phyloP scores from a whole-genome alignment of 306 rosid species.

The Psophocarpus tetragonolobus region DNA sequence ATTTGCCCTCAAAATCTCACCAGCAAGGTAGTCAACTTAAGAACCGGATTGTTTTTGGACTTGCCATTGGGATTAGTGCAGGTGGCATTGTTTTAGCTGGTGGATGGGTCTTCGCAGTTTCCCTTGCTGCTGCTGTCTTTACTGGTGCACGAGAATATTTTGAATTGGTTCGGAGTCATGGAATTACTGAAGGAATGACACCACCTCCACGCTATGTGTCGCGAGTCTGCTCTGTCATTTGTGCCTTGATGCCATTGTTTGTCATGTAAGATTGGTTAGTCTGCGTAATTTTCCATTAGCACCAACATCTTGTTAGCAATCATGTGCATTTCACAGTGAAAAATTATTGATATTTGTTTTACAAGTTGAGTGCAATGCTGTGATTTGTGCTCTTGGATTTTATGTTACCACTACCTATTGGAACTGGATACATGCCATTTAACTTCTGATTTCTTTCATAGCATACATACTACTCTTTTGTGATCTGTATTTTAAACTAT shows the following conservation, averaged over 20 bases:
- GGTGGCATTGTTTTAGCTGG: slow-evolving; percentile 86
- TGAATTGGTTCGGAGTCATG: slow-evolving; percentile 83
- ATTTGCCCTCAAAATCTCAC: slow-evolving; percentile 48
- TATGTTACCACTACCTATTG: slow-evolving; percentile 1
- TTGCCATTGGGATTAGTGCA: slow-evolving; percentile 76
- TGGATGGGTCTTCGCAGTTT: slow-evolving; percentile 80
- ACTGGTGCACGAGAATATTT: slow-evolving; percentile 85
- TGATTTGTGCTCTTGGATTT: background rate
- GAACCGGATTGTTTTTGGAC: slow-evolving; percentile 77
- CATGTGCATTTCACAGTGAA: slow-evolving; percentile 22
- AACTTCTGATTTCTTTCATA: background rate
- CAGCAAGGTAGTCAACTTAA: slow-evolving; percentile 62
- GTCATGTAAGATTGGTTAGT: slow-evolving; percentile 69
- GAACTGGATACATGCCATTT: background rate
- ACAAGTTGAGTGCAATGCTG: slow-evolving; percentile 5
- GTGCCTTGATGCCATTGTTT: slow-evolving; percentile 82
- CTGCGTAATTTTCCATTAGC: slow-evolving; percentile 19
- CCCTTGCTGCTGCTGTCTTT: slow-evolving; percentile 72
- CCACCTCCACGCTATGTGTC: slow-evolving; percentile 96
- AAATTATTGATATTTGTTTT: slow-evolving; percentile 3
- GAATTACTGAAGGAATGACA: slow-evolving; percentile 90
- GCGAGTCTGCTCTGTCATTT: slow-evolving; percentile 77
- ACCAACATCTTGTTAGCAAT: background rate
- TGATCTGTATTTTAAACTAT: background rate
- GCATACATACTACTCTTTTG: background rate